Conservation (phyloP, 139 green algal species). For the Monoraphidium neglectum region DNA sequence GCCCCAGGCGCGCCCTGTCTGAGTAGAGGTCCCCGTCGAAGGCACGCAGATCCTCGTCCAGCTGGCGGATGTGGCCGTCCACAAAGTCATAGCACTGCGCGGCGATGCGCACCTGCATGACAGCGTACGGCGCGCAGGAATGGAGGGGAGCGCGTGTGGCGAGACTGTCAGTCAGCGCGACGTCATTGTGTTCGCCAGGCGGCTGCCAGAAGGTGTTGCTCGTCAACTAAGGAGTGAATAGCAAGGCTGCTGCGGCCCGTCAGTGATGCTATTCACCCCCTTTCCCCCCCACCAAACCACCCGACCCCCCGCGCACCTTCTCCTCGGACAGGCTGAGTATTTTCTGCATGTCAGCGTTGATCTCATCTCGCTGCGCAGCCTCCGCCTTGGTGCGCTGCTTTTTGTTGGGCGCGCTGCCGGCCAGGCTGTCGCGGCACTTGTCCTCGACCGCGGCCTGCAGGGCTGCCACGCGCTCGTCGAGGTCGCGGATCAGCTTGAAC, state of each 20-base stretch:
- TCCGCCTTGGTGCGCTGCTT: background rate
- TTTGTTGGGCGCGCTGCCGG: background rate
- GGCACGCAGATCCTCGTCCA: slow-evolving; percentile 51
- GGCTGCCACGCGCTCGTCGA: slow-evolving; percentile 50
- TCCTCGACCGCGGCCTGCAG: slow-evolving; percentile 56
- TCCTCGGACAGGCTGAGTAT: slow-evolving; percentile 53
- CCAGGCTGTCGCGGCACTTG: slow-evolving; percentile 35
- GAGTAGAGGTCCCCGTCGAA: slow-evolving; percentile 69
- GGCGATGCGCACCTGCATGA: slow-evolving; percentile 52
- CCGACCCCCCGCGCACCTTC: slow-evolving; percentile 21
- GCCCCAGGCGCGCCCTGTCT: slow-evolving; percentile 51
- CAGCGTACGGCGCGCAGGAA: background rate
- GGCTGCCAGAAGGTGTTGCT: background rate
- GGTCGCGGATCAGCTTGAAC: slow-evolving; percentile 66
- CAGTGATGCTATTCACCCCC: background rate
- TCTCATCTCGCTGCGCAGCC: slow-evolving; percentile 6
- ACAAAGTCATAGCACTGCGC: slow-evolving; percentile 85
- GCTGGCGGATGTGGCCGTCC: slow-evolving; percentile 73
- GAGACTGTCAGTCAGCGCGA: background rate
- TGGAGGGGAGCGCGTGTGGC: background rate
- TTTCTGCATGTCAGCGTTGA: slow-evolving; percentile 43
- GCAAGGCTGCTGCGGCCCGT: background rate
- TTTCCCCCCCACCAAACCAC: no score
- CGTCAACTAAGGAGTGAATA: background rate
- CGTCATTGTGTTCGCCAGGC: background rate